Evolutionary conservation across 2,329 filamentous ascomycete genomes (phyloP).

Genomic region (Pseudocercospora cruenta): DNA sequence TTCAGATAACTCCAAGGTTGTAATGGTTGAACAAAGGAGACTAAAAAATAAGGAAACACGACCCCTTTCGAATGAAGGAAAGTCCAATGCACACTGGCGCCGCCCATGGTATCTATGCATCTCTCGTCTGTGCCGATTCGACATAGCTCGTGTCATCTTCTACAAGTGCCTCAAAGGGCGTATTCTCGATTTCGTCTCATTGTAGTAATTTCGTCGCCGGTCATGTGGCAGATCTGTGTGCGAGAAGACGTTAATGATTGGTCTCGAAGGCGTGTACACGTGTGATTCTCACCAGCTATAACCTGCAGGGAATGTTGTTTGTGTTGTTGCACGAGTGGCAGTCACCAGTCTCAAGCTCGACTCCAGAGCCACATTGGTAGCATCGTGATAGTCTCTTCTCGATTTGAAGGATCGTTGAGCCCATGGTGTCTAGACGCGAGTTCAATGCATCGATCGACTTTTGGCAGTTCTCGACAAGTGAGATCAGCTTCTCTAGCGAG

Average conservation of each 20-base stretch:
- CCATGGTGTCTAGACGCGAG: slow-evolving; percentile 28
- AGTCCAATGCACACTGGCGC: background rate
- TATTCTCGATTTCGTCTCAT: background rate
- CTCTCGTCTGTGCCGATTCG: background rate
- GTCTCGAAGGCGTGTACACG: background rate
- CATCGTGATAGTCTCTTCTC: slow-evolving; percentile 27
- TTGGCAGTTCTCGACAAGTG: slow-evolving; percentile 24
- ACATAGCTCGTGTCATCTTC: slow-evolving; percentile 1
- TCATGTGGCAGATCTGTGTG: background rate
- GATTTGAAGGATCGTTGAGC: slow-evolving; percentile 20
- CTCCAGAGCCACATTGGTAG: slow-evolving; percentile 25
- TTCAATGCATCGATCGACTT: slow-evolving; percentile 29
- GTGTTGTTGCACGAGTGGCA: slow-evolving; percentile 19
- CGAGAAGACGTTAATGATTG: background rate
- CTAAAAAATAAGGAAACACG: background rate
- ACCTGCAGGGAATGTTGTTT: slow-evolving; percentile 16
- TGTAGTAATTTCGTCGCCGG: background rate
- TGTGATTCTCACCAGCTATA: slow-evolving; percentile 14
- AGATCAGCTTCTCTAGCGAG: slow-evolving; percentile 27
- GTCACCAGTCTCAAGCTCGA: slow-evolving; percentile 24
- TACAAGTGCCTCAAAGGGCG: background rate
- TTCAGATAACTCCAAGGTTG: background rate
- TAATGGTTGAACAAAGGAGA: background rate
- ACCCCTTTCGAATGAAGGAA: background rate
- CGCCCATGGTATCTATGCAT: slow-evolving; percentile 11